Evolutionary conservation across 208 protist species (phyloP), one percentile per base, ranked within the genome.

Genomic region (Dictyostelium gargantuum): DNA sequence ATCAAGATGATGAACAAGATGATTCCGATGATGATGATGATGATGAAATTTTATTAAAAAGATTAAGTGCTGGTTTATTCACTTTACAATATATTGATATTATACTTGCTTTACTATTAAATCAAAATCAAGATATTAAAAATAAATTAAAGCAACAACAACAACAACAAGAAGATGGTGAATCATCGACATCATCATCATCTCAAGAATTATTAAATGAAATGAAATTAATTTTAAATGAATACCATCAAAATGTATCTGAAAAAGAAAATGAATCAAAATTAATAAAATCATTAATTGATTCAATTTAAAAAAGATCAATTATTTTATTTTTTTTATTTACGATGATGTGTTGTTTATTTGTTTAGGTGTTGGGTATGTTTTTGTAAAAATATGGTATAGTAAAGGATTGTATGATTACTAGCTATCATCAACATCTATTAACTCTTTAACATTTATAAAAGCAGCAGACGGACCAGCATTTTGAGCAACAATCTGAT

Each of bases 21-120:
- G 86, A 94, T 40, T 85, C 95, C 6, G 92, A 94, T 11, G 92
- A 94, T 17, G 38, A 79, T 2, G 86, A 93, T 44, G 93, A 95
- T 42, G 85, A 95, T 32, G 76, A 93, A 48, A 80, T 94, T 35
- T 91, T 92, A 32, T 80, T 94, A n/a, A 84, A 91, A 61, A 56
- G 85, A 54, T 38, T 94, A 5, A 93, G 95, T 61, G 94, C 80
- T 11, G 92, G 91, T 73, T 54, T 95, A 52, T 95, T 95, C 19
- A 95, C 91, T 6, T 66, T 95, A 9, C 94, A 95, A 70, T 54
- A 92, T 21, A 44, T 95, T 3, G 93, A 95, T 80, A 66, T 91
- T 42, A 80, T 94, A 15, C 89, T 95, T 9, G 61, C 63, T 17
- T 42, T 74, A 15, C 35, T 94, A n/a, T 84, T 32, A 21, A 70